Base-by-base conservation (phyloP, 2,329 filamentous ascomycete species). In the Decorospora gaudefroyi region DNA sequence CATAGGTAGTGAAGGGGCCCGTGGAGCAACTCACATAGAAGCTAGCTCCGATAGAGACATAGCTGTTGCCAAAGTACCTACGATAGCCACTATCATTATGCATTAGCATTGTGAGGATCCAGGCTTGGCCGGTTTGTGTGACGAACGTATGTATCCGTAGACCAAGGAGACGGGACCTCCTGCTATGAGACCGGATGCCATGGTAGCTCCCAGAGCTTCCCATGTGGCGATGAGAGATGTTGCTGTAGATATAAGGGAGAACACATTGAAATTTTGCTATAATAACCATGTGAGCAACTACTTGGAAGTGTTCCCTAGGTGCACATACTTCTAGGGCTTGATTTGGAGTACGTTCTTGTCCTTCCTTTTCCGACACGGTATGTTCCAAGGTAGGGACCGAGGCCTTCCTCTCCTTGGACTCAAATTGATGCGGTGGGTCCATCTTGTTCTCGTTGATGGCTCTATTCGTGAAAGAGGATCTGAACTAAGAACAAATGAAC, bases 141-240 rank as follows among this genome's bases (percentile, higher is more conserved):
- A 33, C 42, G 22, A 22, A 40, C 42, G 16, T 39, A 46, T 36
- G 27, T 31, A 46, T 27, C 43, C 43, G 17, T 36, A 46, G 6
- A 46, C 22, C 7, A 46, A 21, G n/a, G 43, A 42, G 4, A 46
- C 43, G 18, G 43, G 43, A 3, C 43, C 43, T 12, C 43, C 43
- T 13, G 29, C 31, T 13, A 42, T 22, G 9, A 46, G 43, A 15
- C 43, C 43, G n/a, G 43, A 19, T 5, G 29, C 43, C 43, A 46
- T 46, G 13, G 43, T 46, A 32, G 29, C 22, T 11, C 38, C 21
- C 13, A 46, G 37, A 10, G 43, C 43, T 19, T 46, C 43, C 43
- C 43, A 46, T 26, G 43, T 46, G 11, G 43, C 43, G 18, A 46
- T 46, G 27, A 46, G 11, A 23, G 43, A 46, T 2, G 33, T 35